Base-by-base conservation (phyloP, 768 basidiomycete genomes). In the Lactifluus subvellereus region DNA sequence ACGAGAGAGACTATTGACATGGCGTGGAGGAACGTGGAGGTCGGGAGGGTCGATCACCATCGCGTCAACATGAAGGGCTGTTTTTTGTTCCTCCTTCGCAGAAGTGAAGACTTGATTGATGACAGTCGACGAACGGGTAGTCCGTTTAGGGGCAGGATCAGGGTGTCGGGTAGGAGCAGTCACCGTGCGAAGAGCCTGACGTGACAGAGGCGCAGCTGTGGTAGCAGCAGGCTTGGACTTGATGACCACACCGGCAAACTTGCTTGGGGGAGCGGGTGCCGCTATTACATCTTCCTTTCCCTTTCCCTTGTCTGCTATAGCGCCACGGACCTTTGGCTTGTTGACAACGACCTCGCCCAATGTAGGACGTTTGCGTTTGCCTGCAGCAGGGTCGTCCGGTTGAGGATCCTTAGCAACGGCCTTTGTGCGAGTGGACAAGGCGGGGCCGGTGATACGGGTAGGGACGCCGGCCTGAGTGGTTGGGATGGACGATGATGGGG, bases 281-380 rank as follows among this genome's bases (percentile, higher is more conserved):
- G 60, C 49, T 38, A 77, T 72, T 7, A 73, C 71, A 22, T 69
- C 77, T 65, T 74, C 76, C 64, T 76, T 77, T 69, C 76, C 80
- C 74, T 87, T 88, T 55, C 80, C 82, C 76, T 90, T 90, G 57
- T 62, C 66, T n/a, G 70, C 71, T 57, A 69, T 70, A 7, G 69
- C 58, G 0, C 64, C 70, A 42, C 80, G 81, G 61, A 50, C 66
- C 54, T 72, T 72, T 54, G 69, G 69, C 64, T 77, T 77, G 65
- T 79, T 79, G 68, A 82, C 84, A 69, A 85, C 84, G 64, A 91
- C 86, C 71, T 92, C 91, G 16, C 82, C 82, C 47, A 92, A 77
- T 0, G 85, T 88, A 54, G 86, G 85, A 20, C 90, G 86, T 72
- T 91, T 91, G 59, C 89, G 82, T 71, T 89, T 89, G 38, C 80